Conservation (phyloP, 352 stramenopile genomes). For the Saprolegnia diclina region DNA sequence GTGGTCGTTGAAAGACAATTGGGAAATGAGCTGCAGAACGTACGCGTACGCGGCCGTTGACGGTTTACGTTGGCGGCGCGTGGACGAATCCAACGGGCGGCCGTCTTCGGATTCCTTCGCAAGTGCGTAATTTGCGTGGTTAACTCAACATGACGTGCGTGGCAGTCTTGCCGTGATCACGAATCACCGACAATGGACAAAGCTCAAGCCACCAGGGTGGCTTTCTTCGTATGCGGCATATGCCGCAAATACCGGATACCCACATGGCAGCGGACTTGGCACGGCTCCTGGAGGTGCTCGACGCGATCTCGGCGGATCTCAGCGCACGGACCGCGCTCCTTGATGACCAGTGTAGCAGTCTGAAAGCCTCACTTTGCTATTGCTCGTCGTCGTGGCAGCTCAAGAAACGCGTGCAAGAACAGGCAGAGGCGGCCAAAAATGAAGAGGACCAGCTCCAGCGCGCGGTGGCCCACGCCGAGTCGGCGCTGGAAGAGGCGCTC, state of each 20-base stretch:
- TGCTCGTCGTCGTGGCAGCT: not conserved
- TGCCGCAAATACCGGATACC: not conserved
- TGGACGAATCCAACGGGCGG: no score
- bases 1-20: no score
- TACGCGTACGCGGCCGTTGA: no score
- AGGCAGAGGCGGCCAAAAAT: not conserved
- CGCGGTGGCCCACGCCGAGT: not conserved
- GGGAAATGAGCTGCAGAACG: conserved; percentile 11
- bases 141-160: not conserved
- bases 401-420: not conserved
- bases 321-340: conserved; percentile 10
- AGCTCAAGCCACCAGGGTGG: not conserved
- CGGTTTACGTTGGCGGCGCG: no score
- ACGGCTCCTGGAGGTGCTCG: not conserved
- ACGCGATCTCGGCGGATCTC: conserved; percentile 3
- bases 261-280: not conserved
- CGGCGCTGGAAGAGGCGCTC: conserved; percentile 13
- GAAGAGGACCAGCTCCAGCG: not conserved
- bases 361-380: not conserved
- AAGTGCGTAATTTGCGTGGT: not conserved
- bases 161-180: no score
- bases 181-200: no score
- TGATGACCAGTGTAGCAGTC: conserved; percentile 1
- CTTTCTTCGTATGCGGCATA: not conserved
- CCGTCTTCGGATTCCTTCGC: not conserved